Conservation (phyloP, 106 monocot species). For the Gastrodia elata region DNA sequence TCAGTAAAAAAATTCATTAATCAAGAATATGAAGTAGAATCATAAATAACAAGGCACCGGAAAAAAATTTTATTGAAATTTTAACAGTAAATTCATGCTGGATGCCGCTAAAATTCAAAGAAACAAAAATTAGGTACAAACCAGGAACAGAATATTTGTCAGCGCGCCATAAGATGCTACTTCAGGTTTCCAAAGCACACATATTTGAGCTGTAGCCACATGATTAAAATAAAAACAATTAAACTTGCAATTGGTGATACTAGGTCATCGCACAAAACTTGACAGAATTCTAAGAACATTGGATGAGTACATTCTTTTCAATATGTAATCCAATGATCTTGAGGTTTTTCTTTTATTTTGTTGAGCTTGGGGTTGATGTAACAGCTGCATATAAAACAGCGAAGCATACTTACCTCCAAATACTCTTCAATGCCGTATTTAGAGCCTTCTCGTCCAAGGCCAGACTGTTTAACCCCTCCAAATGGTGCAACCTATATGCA, state of each 20-base stretch:
- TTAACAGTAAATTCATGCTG: neutral
- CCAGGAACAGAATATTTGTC: neutral
- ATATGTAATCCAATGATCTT: too few relatives aligned
- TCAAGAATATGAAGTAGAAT: too few relatives aligned
- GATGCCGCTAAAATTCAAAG: neutral
- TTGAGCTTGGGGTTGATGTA: too few relatives aligned
- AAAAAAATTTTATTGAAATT: neutral
- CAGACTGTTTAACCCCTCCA: conserved; percentile 94
- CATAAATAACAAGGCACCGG: too few relatives aligned
- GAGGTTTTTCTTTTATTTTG: too few relatives aligned
- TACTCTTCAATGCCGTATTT: conserved; percentile 97
- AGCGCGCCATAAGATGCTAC: conserved; percentile 5
- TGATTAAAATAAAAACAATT: neutral
- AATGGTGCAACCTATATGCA: conserved; percentile 96
- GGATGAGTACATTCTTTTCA: too few relatives aligned
- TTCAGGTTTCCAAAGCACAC: conserved; percentile 87
- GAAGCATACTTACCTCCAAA: conserved; percentile 50
- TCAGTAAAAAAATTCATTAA: too few relatives aligned
- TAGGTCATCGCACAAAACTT: too few relatives aligned
- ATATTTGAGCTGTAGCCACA: conserved; percentile 69
- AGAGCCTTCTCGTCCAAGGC: conserved; percentile 95
- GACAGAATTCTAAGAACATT: too few relatives aligned
- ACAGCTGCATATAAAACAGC: neutral
- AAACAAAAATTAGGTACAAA: neutral
- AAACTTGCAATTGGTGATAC: neutral